Percentiles rank a stretch among this genome's conserved stretches.
Evolutionary conservation across 2,329 filamentous ascomycete species (phyloP).

Genomic region (Teratosphaeria gauchensis): DNA sequence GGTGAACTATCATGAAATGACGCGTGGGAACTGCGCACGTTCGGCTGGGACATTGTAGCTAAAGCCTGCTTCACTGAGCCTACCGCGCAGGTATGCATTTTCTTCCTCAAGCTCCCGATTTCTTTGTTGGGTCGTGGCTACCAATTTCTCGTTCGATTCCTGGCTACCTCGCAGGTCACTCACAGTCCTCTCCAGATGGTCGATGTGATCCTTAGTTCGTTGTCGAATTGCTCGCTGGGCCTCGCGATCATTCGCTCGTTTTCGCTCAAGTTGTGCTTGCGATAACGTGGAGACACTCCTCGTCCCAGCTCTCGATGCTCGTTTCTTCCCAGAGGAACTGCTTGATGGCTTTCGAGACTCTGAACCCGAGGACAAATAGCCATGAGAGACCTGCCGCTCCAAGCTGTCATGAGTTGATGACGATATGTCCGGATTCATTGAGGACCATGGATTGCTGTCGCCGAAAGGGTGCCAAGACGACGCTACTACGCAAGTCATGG

Average conservation of each 20-base stretch:
- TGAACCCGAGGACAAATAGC: slow-evolving; percentile 21
- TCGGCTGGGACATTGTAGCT: slow-evolving; percentile 8
- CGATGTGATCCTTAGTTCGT: slow-evolving; percentile 50
- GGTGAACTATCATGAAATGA: background rate
- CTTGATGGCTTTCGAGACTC: slow-evolving; percentile 18
- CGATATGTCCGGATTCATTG: slow-evolving; percentile 20
- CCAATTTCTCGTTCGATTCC: slow-evolving; percentile 38
- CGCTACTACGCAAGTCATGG: slow-evolving; percentile 25
- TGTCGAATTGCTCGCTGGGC: slow-evolving; percentile 51
- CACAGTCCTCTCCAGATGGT: slow-evolving; percentile 46
- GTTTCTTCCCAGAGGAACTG: slow-evolving; percentile 31
- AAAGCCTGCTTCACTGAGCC: slow-evolving; percentile 38
- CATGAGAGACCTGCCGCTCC: slow-evolving; percentile 17
- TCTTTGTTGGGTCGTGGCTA: slow-evolving; percentile 41
- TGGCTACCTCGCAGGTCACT: slow-evolving; percentile 41
- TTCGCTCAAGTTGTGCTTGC: slow-evolving; percentile 48
- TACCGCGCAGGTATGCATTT: slow-evolving; percentile 42
- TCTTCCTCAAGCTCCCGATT: slow-evolving; percentile 48
- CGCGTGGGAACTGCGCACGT: slow-evolving; percentile 3
- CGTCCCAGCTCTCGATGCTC: slow-evolving; percentile 45
- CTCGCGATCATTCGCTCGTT: slow-evolving; percentile 51
- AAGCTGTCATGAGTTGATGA: slow-evolving; percentile 10
- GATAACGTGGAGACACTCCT: slow-evolving; percentile 49
- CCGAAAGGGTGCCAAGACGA: slow-evolving; percentile 21
- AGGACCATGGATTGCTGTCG: slow-evolving; percentile 20